phyloP scores from a whole-genome alignment of 352 stramenopile species.

The Globisporangium ultimum region DNA sequence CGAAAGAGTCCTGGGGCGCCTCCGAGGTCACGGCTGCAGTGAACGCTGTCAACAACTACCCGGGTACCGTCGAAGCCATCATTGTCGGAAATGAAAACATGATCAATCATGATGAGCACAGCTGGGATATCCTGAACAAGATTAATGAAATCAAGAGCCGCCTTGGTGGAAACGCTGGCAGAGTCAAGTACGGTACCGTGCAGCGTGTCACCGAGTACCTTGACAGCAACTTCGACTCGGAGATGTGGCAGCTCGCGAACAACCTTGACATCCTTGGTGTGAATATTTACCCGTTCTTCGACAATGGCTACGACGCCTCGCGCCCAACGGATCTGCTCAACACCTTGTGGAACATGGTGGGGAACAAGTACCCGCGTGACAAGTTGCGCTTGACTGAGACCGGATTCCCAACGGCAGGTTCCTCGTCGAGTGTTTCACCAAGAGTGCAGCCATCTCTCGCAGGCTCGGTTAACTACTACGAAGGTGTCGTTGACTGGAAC shows the following conservation, averaged over 20 bases:
- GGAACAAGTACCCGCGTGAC: slow-evolving; percentile 16
- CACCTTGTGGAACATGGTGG: slow-evolving; percentile 18
- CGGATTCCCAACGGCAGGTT: slow-evolving; percentile 15
- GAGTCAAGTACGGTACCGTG: slow-evolving; percentile 25
- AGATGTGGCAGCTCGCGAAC: slow-evolving; percentile 14
- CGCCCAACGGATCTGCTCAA: slow-evolving; percentile 17
- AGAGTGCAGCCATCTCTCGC: slow-evolving; percentile 18
- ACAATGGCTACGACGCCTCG: slow-evolving; percentile 13
- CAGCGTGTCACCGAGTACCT: slow-evolving; percentile 33
- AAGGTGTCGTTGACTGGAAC: slow-evolving; percentile 23
- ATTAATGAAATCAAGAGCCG: slow-evolving; percentile 29
- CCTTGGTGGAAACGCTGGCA: slow-evolving; percentile 14
- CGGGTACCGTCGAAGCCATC: slow-evolving; percentile 10
- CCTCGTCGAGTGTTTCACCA: slow-evolving; percentile 8
- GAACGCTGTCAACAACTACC: slow-evolving; percentile 10
- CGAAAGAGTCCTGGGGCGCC: slow-evolving; percentile 8
- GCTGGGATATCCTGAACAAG: slow-evolving; percentile 22
- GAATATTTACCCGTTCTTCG: slow-evolving; percentile 42
- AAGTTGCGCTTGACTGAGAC: slow-evolving; percentile 25
- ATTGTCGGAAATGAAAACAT: slow-evolving; percentile 26
- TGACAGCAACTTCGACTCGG: not conserved
- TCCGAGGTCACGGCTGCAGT: slow-evolving; percentile 9
- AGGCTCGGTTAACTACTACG: slow-evolving; percentile 24
- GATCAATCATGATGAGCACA: slow-evolving; percentile 10
- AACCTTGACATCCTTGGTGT: slow-evolving; percentile 30